Evolutionary conservation across 371 early-diverging fungal species (phyloP).

Genomic region (Saksenaea vasiformis): DNA sequence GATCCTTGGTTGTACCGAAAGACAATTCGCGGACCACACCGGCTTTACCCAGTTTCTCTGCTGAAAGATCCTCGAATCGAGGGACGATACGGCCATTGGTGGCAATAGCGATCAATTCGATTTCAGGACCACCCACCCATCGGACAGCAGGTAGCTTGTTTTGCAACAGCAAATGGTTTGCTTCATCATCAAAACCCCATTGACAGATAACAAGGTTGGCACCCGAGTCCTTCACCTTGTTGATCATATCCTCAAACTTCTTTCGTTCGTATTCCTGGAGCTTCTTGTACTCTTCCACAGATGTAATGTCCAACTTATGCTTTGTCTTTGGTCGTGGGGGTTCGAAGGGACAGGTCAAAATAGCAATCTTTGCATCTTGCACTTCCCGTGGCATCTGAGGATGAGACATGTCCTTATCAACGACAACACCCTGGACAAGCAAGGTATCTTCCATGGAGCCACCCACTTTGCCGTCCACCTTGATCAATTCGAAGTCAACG

Average conservation of each 20-base stretch:
- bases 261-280: slow-evolving; percentile 95
- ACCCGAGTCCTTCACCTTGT: slow-evolving; percentile 94
- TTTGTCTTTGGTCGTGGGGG: slow-evolving; percentile 99
- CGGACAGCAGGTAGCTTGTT: slow-evolving; percentile 98
- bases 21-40: slow-evolving; percentile 93
- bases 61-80: slow-evolving; percentile 96
- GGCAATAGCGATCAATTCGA: slow-evolving; percentile 99
- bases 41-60: slow-evolving; percentile 93
- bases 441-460: slow-evolving; percentile 93
- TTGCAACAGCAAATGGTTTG: slow-evolving; percentile 98
- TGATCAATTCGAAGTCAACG: slow-evolving; percentile 99
- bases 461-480: slow-evolving; percentile 98
- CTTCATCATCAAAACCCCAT: slow-evolving; percentile 99
- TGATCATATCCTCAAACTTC: slow-evolving; percentile 98
- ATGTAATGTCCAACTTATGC: slow-evolving; percentile 98
- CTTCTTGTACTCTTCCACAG: slow-evolving; percentile 97
- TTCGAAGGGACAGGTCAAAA: slow-evolving; percentile 99
- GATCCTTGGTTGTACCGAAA: slow-evolving; percentile 98
- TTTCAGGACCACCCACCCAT: slow-evolving; percentile 99
- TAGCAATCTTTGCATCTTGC: slow-evolving; percentile 96
- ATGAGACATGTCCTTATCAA: slow-evolving; percentile 99
- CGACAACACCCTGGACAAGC: slow-evolving; percentile 97
- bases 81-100: slow-evolving; percentile 99
- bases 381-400: slow-evolving; percentile 99
- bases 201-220: slow-evolving; percentile 99